Percentiles rank a stretch among this genome's conserved stretches.
phyloP scores from a whole-genome alignment of 2,329 filamentous ascomycete genomes.

The Fusarium equiseti region DNA sequence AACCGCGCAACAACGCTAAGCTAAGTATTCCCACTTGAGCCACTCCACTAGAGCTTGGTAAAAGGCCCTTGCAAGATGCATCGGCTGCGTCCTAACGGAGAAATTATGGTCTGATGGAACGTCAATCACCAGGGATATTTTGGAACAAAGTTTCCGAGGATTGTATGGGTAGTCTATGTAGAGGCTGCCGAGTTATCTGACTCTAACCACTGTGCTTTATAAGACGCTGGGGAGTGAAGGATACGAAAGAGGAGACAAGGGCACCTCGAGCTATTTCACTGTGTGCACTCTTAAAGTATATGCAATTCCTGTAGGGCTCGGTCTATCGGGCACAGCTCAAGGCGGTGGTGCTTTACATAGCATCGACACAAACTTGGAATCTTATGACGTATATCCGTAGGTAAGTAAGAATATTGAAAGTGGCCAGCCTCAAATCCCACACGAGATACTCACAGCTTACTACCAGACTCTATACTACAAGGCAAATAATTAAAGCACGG shows the following conservation, averaged over 20 bases:
- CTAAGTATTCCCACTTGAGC: background rate
- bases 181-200: background rate
- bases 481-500: background rate
- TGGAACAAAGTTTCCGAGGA: background rate
- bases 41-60: background rate
- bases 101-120: conserved; percentile 13
- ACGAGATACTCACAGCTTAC: background rate
- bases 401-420: background rate
- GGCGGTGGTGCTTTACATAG: background rate
- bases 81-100: background rate
- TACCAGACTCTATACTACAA: background rate
- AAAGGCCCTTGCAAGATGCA: conserved; percentile 1
- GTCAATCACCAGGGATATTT: background rate
- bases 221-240: background rate
- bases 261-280: background rate
- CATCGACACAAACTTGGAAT: background rate
- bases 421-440: background rate
- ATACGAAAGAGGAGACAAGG: background rate
- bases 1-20: conserved; percentile 29
- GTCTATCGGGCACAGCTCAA: background rate
- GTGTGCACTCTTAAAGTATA: background rate
- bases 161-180: background rate
- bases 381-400: background rate
- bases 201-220: background rate
- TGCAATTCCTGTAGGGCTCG: background rate